These are phyloP conservation scores for Chaetomium strumarium DNA, from an alignment of 2,329 filamentous ascomycete genomes.

Conservation along the genomic window DNA sequence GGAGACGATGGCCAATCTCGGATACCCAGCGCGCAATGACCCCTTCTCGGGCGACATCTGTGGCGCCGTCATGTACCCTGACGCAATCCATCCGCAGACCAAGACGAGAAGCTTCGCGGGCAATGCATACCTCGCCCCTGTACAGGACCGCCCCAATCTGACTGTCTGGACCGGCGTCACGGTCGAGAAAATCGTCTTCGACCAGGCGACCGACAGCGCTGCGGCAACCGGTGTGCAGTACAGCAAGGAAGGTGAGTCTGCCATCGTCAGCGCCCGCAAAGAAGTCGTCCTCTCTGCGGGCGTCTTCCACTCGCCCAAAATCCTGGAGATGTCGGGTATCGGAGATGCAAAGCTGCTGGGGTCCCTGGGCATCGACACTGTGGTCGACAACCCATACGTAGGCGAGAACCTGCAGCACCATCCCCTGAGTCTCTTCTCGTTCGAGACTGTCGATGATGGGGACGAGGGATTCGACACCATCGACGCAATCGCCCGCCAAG, in stretches of 20 bases:
- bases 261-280: conserved; percentile 12
- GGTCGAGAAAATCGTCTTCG: conserved; percentile 31
- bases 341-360: conserved; percentile 36
- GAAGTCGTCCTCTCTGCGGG: conserved; percentile 41
- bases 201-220: conserved; percentile 20
- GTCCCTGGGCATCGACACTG: conserved; percentile 31
- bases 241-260: conserved; percentile 17
- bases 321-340: conserved; percentile 33
- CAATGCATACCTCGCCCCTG: conserved; percentile 31
- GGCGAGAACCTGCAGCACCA: conserved; percentile 37
- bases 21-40: conserved; percentile 29
- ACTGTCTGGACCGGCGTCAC: conserved; percentile 29
- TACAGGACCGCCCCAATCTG: conserved; percentile 30
- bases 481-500: conserved; percentile 6
- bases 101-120: conserved; percentile 25
- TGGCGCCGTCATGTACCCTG: conserved; percentile 14
- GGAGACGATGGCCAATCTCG: conserved; percentile 31
- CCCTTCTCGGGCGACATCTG: conserved; percentile 23
- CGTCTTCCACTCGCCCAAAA: conserved; percentile 32
- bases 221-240: conserved; percentile 31
- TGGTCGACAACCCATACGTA: conserved; percentile 38
- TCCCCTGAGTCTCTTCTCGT: conserved; percentile 29
- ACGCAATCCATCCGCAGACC: conserved; percentile 12
- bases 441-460: neutral
- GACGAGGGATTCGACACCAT: conserved; percentile 8